Evolutionary conservation across 345 rosid species (phyloP), one percentile per base, ranked within the genome.

Genomic region (Acer yangbiense): DNA sequence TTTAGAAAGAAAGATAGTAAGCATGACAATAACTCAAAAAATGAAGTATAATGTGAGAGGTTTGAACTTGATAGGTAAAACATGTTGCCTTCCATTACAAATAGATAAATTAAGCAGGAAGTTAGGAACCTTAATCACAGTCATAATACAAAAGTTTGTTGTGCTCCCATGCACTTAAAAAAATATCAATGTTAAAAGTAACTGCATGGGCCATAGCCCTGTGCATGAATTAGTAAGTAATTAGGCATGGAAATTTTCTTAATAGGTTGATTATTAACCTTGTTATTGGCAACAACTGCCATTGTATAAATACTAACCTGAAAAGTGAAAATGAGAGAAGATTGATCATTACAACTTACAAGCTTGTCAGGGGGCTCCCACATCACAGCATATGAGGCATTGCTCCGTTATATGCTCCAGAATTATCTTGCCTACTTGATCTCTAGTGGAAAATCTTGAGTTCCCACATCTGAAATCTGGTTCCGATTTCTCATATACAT

Each of bases 321-420:
- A 86, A 97, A 97, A 78, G 94, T 90, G 76, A 94, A 97, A 78
- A 94, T 97, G 81, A 97, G 92, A 73, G 95, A 90, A 43, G 99
- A 90, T 72, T 96, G 97, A 77, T 97, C 96, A 39, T 83, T 77
- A 80, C 99, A 97, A 94, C 92, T 83, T 23, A 23, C 25, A 23
- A 0, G 25, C 25, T 0, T 88, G 98, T 69, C 99, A 97, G 16
- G 98, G 94, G 65, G 88, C 78, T 83, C 99, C 98, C 14, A 91
- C 94, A 69, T 97, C 99, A 80, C 98, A 97, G 85, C 99, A 97
- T 66, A 94, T 68, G 54, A 94, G 95, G 82, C 97, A 97, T 75
- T 85, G 95, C 61, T 91, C 98, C 62, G 91, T 85, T 72, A 97
- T 91, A 86, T 97, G 99, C 87, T 93, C 95, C 86, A 83, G 69